A percentile compares a stretch with the other conserved stretches of the same genome.
Evolutionary conservation across 805 yeast genomes (phyloP).

Genomic region (Zygosaccharomyces bailii): DNA sequence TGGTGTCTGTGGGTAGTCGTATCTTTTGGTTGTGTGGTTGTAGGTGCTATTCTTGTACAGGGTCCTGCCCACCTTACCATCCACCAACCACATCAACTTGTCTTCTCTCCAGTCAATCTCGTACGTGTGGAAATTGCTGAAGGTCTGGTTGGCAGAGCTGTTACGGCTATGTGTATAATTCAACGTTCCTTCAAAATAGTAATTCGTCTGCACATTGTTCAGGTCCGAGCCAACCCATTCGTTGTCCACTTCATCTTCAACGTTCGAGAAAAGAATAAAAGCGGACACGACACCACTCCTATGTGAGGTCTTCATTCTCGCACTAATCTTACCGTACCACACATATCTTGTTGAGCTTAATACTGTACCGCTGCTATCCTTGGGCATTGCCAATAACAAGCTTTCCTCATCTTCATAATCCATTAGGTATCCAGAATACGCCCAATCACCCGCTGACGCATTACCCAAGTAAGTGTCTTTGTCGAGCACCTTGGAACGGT

Average conservation of each 20-base stretch:
- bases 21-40: slow-evolving; percentile 56
- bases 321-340: slow-evolving; percentile 84
- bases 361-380: slow-evolving; percentile 70
- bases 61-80: slow-evolving; percentile 65
- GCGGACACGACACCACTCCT: slow-evolving; percentile 80
- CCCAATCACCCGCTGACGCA: slow-evolving; percentile 63
- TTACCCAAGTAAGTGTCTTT: slow-evolving; percentile 63
- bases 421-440: slow-evolving; percentile 53
- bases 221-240: slow-evolving; percentile 81
- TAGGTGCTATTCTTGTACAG: slow-evolving; percentile 57
- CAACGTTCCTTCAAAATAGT: slow-evolving; percentile 66
- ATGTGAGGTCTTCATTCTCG: slow-evolving; percentile 69
- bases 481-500: slow-evolving; percentile 34
- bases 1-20: slow-evolving; percentile 70
- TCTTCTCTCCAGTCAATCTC: slow-evolving; percentile 82
- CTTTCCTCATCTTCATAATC: slow-evolving; percentile 52
- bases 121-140: slow-evolving; percentile 66
- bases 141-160: slow-evolving; percentile 45
- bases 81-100: slow-evolving; percentile 63
- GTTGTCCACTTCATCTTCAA: slow-evolving; percentile 85
- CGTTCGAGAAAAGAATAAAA: slow-evolving; percentile 74
- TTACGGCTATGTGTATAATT: slow-evolving; percentile 61
- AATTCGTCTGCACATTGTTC: slow-evolving; percentile 69
- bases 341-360: slow-evolving; percentile 72
- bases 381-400: slow-evolving; percentile 73